A percentile compares a stretch with the other conserved stretches of the same genome.
Conservation (phyloP, 768 basidiomycete genomes). For the Naganishia randhawae region DNA sequence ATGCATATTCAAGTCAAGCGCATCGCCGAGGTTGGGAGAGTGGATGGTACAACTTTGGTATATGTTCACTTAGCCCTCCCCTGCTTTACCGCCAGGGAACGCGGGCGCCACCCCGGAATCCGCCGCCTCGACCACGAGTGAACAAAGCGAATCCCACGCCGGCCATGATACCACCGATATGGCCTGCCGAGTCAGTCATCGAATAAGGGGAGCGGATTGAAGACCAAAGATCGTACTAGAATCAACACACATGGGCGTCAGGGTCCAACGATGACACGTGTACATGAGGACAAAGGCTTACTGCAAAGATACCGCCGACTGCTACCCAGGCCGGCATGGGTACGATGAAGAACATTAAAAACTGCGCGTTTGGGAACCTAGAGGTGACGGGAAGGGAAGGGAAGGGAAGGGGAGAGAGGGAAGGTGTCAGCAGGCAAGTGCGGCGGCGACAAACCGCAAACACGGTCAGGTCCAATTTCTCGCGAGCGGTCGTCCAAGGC, state of each 20-base stretch:
- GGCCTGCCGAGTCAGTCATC: constrained; percentile 45
- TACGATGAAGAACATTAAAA: constrained; percentile 48
- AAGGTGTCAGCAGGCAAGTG: no score
- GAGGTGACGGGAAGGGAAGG: no score
- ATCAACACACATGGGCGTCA: background rate
- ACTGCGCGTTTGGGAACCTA: constrained; percentile 43
- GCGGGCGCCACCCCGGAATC: constrained; percentile 20
- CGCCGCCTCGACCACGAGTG: constrained; percentile 33
- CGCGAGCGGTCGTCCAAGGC: no score
- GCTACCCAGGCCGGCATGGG: constrained; percentile 47
- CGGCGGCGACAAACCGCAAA: no score
- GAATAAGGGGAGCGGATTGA: constrained; percentile 30
- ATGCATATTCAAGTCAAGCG: no score
- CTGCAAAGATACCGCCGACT: constrained; percentile 47
- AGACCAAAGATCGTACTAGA: constrained; percentile 44
- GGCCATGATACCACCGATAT: constrained; percentile 45
- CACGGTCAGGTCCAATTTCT: no score
- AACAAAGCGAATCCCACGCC: constrained; percentile 41
- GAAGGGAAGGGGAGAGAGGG: no score
- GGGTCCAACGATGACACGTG: background rate
- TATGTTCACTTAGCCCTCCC: background rate
- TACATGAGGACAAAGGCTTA: constrained; percentile 29
- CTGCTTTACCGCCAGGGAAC: constrained; percentile 6
- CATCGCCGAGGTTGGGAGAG: no score
- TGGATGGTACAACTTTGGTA: no score